Evolutionary conservation across 306 rosid species (phyloP).

Genomic region (Datisca glomerata): DNA sequence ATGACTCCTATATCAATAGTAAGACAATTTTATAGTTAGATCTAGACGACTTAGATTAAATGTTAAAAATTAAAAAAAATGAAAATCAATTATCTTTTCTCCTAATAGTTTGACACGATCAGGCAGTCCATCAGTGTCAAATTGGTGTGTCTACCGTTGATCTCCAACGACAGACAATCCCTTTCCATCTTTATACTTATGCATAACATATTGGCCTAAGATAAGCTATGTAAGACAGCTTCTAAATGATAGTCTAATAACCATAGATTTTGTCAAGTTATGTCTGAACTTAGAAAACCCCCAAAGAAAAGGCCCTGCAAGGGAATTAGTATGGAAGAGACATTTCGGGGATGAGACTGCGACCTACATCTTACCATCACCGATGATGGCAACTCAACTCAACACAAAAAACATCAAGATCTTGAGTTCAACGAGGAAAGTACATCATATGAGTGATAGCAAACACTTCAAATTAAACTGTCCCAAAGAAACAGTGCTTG

Average conservation of each 20-base stretch:
- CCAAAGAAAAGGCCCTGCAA: neutral
- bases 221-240: neutral
- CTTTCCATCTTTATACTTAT: no score
- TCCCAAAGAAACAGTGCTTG: neutral
- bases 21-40: no score
- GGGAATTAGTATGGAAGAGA: neutral
- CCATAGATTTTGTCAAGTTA: neutral
- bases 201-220: neutral
- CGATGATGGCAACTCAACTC: slow-evolving; percentile 2
- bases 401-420: neutral
- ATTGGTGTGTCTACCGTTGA: no score
- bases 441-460: slow-evolving; percentile 5
- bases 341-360: slow-evolving; percentile 1
- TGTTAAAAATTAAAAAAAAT: no score
- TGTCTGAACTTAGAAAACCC: neutral
- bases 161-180: no score
- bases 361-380: neutral
- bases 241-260: neutral
- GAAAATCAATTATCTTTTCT: no score
- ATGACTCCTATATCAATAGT: no score
- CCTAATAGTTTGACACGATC: no score
- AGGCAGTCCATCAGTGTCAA: no score
- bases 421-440: slow-evolving; percentile 4
- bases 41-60: no score
- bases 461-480: neutral